These are phyloP conservation scores for Myrmaecium sp. DNA, from an alignment of 2,329 filamentous ascomycete species.

Conservation along the genomic window DNA sequence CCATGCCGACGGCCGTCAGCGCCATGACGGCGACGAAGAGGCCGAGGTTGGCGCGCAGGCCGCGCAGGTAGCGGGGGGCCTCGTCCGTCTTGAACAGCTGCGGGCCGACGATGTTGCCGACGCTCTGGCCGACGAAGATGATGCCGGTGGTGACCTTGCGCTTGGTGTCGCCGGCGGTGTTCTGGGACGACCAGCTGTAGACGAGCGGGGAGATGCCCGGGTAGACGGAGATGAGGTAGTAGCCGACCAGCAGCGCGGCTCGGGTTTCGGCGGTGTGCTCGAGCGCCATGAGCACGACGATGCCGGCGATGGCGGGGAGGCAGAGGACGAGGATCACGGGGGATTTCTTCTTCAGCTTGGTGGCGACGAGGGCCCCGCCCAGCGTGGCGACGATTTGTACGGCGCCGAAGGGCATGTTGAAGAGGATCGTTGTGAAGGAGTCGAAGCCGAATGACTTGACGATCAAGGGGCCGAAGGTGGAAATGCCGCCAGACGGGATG, in stretches of 20 bases:
- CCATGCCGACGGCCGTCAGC: conserved; percentile 27
- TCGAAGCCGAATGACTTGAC: conserved; percentile 41
- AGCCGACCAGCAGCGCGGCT: conserved; percentile 37
- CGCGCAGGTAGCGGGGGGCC: conserved; percentile 39
- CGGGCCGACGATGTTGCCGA: conserved; percentile 50
- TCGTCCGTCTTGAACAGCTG: conserved; percentile 46
- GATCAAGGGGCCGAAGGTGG: conserved; percentile 42
- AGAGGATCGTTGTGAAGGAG: conserved; percentile 38
- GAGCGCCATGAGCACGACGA: conserved; percentile 35
- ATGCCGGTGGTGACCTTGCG: conserved; percentile 48
- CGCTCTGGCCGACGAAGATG: conserved; percentile 47
- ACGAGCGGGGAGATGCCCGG: conserved; percentile 44
- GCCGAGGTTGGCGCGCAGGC: conserved; percentile 41
- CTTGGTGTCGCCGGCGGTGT: conserved; percentile 54
- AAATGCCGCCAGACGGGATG: conserved; percentile 40
- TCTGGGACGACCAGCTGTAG: conserved; percentile 44
- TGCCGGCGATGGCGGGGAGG: conserved; percentile 39
- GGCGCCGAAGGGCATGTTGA: conserved; percentile 44
- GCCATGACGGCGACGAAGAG: conserved; percentile 44
- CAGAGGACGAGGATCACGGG: conserved; percentile 37
- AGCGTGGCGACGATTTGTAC: conserved; percentile 44
- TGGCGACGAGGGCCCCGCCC: conserved; percentile 39
- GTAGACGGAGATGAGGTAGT: conserved; percentile 44
- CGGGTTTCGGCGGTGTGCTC: conserved; percentile 29
- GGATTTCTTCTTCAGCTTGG: conserved; percentile 37